These are phyloP conservation scores for Ceratorhiza oryzae-sativae DNA, from an alignment of 1,284 basidiomycete genomes.

Conservation along the genomic window DNA sequence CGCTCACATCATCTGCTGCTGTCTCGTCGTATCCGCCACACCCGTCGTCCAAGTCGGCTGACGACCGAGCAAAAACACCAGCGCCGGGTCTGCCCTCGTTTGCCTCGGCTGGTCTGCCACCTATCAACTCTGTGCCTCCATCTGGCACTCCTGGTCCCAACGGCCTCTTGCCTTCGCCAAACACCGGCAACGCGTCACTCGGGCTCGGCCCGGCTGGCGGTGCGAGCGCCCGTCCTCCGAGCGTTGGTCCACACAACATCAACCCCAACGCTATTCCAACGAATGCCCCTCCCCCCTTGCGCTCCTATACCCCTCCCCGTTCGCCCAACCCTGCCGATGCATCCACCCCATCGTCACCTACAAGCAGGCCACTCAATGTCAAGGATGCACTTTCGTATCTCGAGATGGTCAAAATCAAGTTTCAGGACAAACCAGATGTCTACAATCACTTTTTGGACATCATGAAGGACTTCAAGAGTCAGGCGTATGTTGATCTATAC, in stretches of 20 bases:
- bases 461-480: constrained; percentile 99
- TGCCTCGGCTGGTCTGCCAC: constrained; percentile 2
- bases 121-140: constrained; percentile 5
- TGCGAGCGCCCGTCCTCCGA: background rate
- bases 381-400: constrained; percentile 97
- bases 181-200: background rate
- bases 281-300: background rate
- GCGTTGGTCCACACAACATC: background rate
- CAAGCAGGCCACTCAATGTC: constrained; percentile 67
- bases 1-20: constrained; percentile 10
- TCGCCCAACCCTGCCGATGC: constrained; percentile 10
- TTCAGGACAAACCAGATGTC: constrained; percentile 90
- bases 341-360: constrained; percentile 12
- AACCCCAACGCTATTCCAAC: constrained; percentile 21
- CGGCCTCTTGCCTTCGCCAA: constrained; percentile 8
- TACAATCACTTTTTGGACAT: constrained; percentile 98
- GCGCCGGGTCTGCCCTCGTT: constrained; percentile 10
- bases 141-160: background rate
- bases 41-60: background rate
- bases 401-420: constrained; percentile 95
- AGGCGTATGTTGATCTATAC: constrained; percentile 65
- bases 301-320: constrained; percentile 32
- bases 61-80: constrained; percentile 35
- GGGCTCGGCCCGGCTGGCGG: constrained; percentile 1
- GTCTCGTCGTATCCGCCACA: background rate